phyloP scores from a whole-genome alignment of 257 asterid species.

The Petunia secreta region DNA sequence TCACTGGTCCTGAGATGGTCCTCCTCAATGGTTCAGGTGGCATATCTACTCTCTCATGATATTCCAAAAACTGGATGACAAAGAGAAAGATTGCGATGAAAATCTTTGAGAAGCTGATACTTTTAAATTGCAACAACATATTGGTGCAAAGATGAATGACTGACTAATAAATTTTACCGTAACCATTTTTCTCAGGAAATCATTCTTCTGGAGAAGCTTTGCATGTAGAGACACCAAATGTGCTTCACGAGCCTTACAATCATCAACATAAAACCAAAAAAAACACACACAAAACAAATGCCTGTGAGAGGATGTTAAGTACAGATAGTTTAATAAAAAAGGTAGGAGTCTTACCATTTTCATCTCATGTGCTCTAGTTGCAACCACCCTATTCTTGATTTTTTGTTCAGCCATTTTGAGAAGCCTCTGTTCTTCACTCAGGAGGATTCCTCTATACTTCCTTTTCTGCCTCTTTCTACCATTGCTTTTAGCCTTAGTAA shows the following conservation, averaged over 20 bases:
- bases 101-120: background rate
- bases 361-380: constrained; percentile 29
- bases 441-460: constrained; percentile 25
- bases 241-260: constrained; percentile 26
- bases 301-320: too few relatives aligned
- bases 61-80: constrained; percentile 17
- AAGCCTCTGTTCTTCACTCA: constrained; percentile 19
- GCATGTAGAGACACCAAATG: constrained; percentile 3
- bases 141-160: background rate
- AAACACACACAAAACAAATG: too few relatives aligned
- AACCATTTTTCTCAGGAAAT: constrained; percentile 13
- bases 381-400: constrained; percentile 23
- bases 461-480: constrained; percentile 15
- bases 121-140: background rate
- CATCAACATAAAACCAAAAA: background rate
- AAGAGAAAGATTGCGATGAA: background rate
- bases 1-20: constrained; percentile 21
- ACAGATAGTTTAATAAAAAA: background rate
- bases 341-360: background rate
- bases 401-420: constrained; percentile 21
- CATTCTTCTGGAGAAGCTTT: constrained; percentile 10
- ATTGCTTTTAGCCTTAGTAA: too few relatives aligned
- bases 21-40: constrained; percentile 13
- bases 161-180: constrained; percentile 1
- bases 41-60: constrained; percentile 14